Evolutionary conservation across 2,329 filamentous ascomycete species (phyloP), one percentile per base, ranked within the genome.

Genomic region (Fusarium poae): DNA sequence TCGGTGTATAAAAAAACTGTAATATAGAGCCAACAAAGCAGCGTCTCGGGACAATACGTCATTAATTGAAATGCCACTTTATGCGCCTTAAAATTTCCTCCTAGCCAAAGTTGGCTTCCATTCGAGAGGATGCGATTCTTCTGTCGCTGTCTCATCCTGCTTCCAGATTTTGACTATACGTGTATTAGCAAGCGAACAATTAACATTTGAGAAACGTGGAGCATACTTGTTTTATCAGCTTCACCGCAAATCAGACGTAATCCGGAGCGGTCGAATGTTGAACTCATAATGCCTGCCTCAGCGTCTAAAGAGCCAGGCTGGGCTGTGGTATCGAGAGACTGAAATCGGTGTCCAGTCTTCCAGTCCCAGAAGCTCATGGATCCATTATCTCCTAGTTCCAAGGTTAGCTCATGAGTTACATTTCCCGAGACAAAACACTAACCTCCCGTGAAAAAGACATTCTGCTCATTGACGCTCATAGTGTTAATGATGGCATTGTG

Each of bases 291-390:
- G 54, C 97, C 97, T 8, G 93, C 91, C 81, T 99, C 96, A 8
- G 96, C 96, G 74, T 98, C 94, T 25, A 99, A 83, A 20, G 92
- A 97, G 50, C 96, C 96, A 0, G 96, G 96, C 78, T 99, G 96
- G 1, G 96, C 96, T 10, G 93, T 93, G 5, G 93, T 97, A 72
- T 99, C 94, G 15, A 95, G 86, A 11, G 89, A 88, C 80, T 99
- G 96, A 82, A 96, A 99, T 48, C 92, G 87, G 77, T 99, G 89
- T 1, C 97, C 96, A 1, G 94, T 92, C 82, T 98, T 98, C 96
- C 96, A 99, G 79, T 99, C 97, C 92, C 94, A 99, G 84, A 99
- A 99, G 71, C 89, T 92, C 84, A 98, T 96, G 35, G 92, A 97
- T 40, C 97, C 96, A 74, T 99, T 97, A 76, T 99, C 96, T 46